Conservation (phyloP, 257 asterid genomes). For the Linderniella brevidens region DNA sequence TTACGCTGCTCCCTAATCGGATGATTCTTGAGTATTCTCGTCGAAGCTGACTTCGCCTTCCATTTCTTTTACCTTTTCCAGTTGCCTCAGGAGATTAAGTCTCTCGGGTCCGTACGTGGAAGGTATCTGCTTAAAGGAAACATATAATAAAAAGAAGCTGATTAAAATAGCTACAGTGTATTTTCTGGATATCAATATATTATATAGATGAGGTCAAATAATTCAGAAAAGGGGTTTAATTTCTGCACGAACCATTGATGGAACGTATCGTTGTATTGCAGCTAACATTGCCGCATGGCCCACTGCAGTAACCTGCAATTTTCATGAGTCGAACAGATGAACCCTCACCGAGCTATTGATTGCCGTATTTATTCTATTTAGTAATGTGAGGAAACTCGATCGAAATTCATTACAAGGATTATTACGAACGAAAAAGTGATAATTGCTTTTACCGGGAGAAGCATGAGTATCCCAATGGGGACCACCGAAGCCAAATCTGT, state of each 20-base stretch:
- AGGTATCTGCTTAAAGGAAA: constrained; percentile 97
- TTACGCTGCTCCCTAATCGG: constrained; percentile 2
- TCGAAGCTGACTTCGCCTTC: constrained; percentile 36
- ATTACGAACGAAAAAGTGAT: too few species aligned
- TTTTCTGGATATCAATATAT: too few species aligned
- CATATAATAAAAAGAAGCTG: too few species aligned
- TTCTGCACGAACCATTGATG: constrained; percentile 46
- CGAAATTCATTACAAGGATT: too few species aligned
- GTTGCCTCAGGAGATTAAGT: constrained; percentile 82
- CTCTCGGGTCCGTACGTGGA: constrained; percentile 92
- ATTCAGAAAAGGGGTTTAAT: not conserved
- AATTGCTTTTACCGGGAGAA: constrained; percentile 34
- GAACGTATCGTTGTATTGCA: constrained; percentile 84
- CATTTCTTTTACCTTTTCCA: constrained; percentile 85
- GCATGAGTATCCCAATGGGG: constrained; percentile 94
- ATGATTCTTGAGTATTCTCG: constrained; percentile 33
- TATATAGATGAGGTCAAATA: too few species aligned
- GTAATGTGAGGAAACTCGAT: too few species aligned
- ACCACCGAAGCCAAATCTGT: constrained; percentile 93
- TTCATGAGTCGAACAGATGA: not conserved
- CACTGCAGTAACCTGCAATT: constrained; percentile 84
- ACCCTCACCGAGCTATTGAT: not conserved
- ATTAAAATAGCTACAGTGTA: too few species aligned
- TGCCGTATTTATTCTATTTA: not conserved
- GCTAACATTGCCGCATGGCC: constrained; percentile 98